Conservation (phyloP, 2,329 filamentous ascomycete genomes). For the Cyanodermella asteris region DNA sequence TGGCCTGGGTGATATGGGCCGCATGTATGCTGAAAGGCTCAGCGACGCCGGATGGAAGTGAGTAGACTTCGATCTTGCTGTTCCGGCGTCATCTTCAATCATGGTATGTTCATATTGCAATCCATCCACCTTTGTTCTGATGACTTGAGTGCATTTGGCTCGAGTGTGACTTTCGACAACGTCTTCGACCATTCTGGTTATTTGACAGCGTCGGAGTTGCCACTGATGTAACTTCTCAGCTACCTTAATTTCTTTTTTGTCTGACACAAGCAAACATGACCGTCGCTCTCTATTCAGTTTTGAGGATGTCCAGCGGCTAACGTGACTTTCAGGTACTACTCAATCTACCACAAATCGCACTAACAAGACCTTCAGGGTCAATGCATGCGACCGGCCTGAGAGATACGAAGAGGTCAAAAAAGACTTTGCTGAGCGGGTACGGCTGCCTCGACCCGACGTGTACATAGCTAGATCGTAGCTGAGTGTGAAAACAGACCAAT, state of each 20-base stretch:
- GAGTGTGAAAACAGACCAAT: slow-evolving; percentile 40
- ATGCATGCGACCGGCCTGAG: slow-evolving; percentile 83
- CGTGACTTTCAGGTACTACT: too few relatives aligned
- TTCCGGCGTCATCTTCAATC: slow-evolving; percentile 12
- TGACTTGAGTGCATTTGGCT: slow-evolving; percentile 99
- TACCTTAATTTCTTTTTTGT: slow-evolving; percentile 83
- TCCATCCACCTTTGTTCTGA: slow-evolving; percentile 35
- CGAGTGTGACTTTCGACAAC: slow-evolving; percentile 58
- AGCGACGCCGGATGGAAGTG: slow-evolving; percentile 95
- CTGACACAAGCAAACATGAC: too few relatives aligned
- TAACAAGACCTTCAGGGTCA: slow-evolving; percentile 61
- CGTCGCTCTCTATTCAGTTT: too few relatives aligned
- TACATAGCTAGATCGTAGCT: slow-evolving; percentile 19
- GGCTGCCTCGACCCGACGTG: slow-evolving; percentile 23
- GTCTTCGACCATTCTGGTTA: slow-evolving; percentile 57
- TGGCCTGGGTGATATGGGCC: slow-evolving; percentile 98
- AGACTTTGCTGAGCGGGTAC: slow-evolving; percentile 77
- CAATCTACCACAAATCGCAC: too few relatives aligned
- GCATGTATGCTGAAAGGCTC: slow-evolving; percentile 83
- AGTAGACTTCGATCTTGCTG: slow-evolving; percentile 15
- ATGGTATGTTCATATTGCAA: slow-evolving; percentile 12
- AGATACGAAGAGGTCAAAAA: slow-evolving; percentile 60
- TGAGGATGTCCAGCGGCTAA: too few relatives aligned
- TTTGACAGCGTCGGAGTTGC: slow-evolving; percentile 39
- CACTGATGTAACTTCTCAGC: slow-evolving; percentile 98